Percentiles rank a stretch among this genome's conserved stretches.
These are phyloP conservation scores for Gracilaria gracilis DNA, from an alignment of 23 red algal species.

Conservation along the genomic window DNA sequence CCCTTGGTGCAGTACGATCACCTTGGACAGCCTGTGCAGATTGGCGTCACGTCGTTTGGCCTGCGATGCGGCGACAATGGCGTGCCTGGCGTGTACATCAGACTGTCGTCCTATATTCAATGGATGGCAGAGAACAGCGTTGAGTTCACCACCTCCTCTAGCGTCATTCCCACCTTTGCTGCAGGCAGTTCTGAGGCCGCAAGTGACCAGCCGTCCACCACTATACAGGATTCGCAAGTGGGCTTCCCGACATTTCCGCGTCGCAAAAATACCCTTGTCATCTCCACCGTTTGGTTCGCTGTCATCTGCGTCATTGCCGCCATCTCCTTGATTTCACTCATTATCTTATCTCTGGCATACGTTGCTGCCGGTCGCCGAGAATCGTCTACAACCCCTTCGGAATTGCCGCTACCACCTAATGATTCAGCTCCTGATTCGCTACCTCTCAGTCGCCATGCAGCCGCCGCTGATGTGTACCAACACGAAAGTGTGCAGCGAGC, in stretches of 20 bases:
- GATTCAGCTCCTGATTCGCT: not conserved
- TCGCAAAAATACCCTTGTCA: slow-evolving; percentile 3
- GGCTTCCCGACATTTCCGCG: slow-evolving; percentile 5
- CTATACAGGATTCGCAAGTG: not conserved
- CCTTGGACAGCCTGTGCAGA: slow-evolving; percentile 12
- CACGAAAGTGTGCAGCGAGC: slow-evolving; percentile 3
- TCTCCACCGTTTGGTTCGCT: slow-evolving; percentile 23
- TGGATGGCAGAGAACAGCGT: slow-evolving; percentile 35
- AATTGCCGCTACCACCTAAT: not conserved
- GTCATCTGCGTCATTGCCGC: slow-evolving; percentile 51
- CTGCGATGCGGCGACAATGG: slow-evolving; percentile 33
- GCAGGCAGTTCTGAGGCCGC: slow-evolving; percentile 28
- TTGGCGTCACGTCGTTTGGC: slow-evolving; percentile 48
- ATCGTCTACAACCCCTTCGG: not conserved
- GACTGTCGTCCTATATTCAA: slow-evolving; percentile 23
- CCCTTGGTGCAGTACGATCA: slow-evolving; percentile 47
- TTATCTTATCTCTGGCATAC: not conserved
- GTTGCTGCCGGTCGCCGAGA: not conserved
- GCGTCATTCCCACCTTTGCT: slow-evolving; percentile 20
- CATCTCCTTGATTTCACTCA: slow-evolving; percentile 12
- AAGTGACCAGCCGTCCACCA: not conserved
- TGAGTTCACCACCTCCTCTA: not conserved
- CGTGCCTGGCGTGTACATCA: slow-evolving; percentile 49
- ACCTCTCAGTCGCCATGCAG: not conserved
- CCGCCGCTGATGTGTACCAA: not conserved